phyloP scores from a whole-genome alignment of 2,329 filamentous ascomycete species.

The Trichocomaceae sp. region DNA sequence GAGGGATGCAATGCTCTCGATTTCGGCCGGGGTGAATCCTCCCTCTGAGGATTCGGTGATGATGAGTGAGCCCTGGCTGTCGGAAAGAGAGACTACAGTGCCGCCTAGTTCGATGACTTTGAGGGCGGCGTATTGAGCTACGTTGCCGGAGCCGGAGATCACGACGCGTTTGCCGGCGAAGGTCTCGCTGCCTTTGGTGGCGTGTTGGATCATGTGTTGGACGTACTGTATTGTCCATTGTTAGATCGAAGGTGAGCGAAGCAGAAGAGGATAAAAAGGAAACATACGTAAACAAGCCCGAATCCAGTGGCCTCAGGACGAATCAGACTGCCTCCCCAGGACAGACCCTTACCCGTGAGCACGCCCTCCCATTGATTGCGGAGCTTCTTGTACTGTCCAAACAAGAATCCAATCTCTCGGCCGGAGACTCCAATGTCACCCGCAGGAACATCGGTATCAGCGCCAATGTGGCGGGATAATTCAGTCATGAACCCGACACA shows the following conservation, averaged over 20 bases:
- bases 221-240: slow-evolving; percentile 55
- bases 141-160: slow-evolving; percentile 95
- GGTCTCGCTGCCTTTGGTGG: slow-evolving; percentile 66
- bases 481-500: slow-evolving; percentile 95
- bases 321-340: slow-evolving; percentile 91
- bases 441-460: slow-evolving; percentile 90
- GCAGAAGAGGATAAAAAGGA: background rate
- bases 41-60: slow-evolving; percentile 54
- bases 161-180: slow-evolving; percentile 90
- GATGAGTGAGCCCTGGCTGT: slow-evolving; percentile 79
- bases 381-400: slow-evolving; percentile 84
- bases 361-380: slow-evolving; percentile 93
- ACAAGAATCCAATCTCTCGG: slow-evolving; percentile 90
- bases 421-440: slow-evolving; percentile 93
- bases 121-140: slow-evolving; percentile 93
- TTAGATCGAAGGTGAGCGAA: background rate
- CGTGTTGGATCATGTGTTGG: slow-evolving; percentile 88
- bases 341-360: slow-evolving; percentile 87
- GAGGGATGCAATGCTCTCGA: slow-evolving; percentile 71
- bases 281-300: slow-evolving; percentile 75
- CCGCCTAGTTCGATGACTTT: slow-evolving; percentile 95
- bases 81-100: slow-evolving; percentile 85
- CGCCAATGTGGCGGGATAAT: slow-evolving; percentile 91
- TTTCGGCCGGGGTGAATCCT: slow-evolving; percentile 70
- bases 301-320: slow-evolving; percentile 95